phyloP scores from a whole-genome alignment of 768 basidiomycete species.

The Lactifluus hygrophoroides region DNA sequence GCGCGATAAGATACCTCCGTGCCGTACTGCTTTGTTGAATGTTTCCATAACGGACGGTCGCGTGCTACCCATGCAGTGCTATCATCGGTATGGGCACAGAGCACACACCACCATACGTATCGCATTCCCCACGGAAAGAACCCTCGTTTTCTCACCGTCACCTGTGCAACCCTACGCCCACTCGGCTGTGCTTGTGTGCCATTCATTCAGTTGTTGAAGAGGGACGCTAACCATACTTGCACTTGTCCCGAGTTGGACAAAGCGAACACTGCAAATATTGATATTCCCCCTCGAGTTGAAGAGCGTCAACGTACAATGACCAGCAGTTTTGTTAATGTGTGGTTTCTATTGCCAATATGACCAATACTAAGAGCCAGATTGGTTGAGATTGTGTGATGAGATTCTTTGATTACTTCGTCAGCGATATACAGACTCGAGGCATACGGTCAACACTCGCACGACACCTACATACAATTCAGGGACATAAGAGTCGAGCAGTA shows the following conservation, averaged over 20 bases:
- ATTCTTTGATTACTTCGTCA: neutral
- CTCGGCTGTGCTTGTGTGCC: neutral
- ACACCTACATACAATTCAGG: neutral
- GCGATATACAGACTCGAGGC: neutral
- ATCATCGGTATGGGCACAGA: neutral
- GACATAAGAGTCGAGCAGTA: neutral
- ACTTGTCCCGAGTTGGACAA: neutral
- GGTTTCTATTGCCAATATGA: no score
- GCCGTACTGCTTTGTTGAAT: neutral
- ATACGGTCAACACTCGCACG: neutral
- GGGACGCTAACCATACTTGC: neutral
- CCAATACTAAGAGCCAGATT: no score
- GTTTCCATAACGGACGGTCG: neutral
- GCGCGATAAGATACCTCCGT: neutral
- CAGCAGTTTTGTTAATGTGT: neutral
- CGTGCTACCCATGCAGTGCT: neutral
- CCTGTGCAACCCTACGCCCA: conserved; percentile 7
- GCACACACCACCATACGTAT: neutral
- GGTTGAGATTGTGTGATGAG: no score
- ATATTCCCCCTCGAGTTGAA: neutral
- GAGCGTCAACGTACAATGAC: no score
- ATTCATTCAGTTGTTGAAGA: neutral
- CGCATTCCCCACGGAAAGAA: neutral
- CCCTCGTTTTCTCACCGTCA: conserved; percentile 10
- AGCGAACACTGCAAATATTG: neutral